Evolutionary conservation across 73 alveolate genomes (phyloP), one percentile per base, ranked within the genome.

Genomic region (Paramecium sonneborni): DNA sequence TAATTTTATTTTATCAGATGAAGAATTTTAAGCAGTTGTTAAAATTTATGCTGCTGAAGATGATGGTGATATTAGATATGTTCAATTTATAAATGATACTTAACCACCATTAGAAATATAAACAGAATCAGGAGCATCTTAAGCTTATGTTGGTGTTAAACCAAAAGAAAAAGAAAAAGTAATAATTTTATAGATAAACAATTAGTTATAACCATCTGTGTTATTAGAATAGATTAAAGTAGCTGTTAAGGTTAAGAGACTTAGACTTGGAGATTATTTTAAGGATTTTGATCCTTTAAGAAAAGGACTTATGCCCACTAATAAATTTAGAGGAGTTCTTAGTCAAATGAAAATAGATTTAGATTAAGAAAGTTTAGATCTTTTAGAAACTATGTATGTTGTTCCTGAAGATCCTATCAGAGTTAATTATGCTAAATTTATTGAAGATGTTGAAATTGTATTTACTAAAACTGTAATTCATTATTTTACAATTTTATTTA

Each of bases 251-350:
- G 94, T 91, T 85, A 95, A 97, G 85, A 94, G 99, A 92, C 92
- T 97, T 79, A 96, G 99, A 92, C 89, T 97, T 15, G 98, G 97
- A 43, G 99, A 97, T 95, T 97, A 97, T 93, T 96, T 97, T 95
- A 85, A 85, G 21, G 99, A 97, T 55, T 97, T 96, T 72, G 99
- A 97, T 88, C 94, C 96, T 43, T 96, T 97, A 39, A 92, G 99
- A 67, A 97, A 97, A 92, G 99, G 99, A 32, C 70, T 88, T 6
- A 95, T 97, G 93, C 93, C 98, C 5, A 87, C 94, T 26, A 92
- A 94, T 30, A 97, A 97, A 87, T 97, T 97, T 95, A 93, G 99
- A 85, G 97, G 98, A 24, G 99, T 96, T 26, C 93, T 97, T 70
- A 92, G 96, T 85, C 57, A 94, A 76, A 93, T 95, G 89, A 95